Base-by-base conservation (phyloP, 139 green algal genomes). In the Micromonas commoda region DNA sequence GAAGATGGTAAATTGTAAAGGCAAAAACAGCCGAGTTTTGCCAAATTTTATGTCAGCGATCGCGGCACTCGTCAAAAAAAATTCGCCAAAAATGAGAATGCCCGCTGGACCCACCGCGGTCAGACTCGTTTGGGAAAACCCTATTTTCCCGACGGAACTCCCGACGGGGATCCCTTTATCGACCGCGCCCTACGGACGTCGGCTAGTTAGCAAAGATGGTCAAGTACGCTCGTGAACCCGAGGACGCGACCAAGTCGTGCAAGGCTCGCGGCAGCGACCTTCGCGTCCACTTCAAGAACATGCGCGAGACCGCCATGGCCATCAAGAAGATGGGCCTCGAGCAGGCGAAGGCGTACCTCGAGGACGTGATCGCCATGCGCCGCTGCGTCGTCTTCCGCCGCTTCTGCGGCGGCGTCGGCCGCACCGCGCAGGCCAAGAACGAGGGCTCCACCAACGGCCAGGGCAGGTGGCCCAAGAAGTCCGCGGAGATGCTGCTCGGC, bases 231-330 rank as follows among this genome's bases (percentile, higher is more conserved):
- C 72, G 81, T 57, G 89, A 94, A 71, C 81, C 87, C 9, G 83
- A 85, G 2, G 45, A 93, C 69, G 60, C 81, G 53, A 86, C 80
- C 72, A 94, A 93, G 88, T 81, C 72, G 71, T 87, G 83, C 78
- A 96, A 96, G 89, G 94, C 94, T 39, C 84, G 86, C 20, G 93
- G 92, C 61, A 93, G 87, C 33, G 90, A 97, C 86, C 84, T 98
- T 74, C 93, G 92, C 80, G 88, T 96, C 61, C 92, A 97, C 87
- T 97, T 97, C 87, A 98, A 99, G 88, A 99, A 98, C 90, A 96
- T 93, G 24, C 87, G 92, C 20, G 95, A 99, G 86, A 84, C 92
- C 54, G 89, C 89, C 71, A 88, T 90, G 78, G 88, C 91, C 31
- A 86, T 99, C 60, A 90, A 89, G 80, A 84, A 85, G 57, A 93